Evolutionary conservation across 768 basidiomycete genomes (phyloP), one percentile per base, ranked within the genome.

Genomic region (Sporobolomyces phaffii): DNA sequence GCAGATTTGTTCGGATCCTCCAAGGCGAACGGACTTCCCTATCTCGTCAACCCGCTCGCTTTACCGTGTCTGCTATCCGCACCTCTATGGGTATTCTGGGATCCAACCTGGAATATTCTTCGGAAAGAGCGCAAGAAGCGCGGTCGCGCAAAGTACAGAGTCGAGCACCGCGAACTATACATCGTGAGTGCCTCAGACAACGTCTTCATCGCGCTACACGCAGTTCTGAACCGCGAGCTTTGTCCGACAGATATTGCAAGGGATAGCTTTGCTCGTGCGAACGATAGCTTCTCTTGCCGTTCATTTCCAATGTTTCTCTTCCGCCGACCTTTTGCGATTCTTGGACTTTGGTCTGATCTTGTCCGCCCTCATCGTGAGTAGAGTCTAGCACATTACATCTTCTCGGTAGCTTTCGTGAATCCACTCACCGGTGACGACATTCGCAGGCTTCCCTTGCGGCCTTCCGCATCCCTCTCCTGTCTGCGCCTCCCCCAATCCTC

Each of bases 71-170:
- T 63, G 0, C 18, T 36, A 1, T 3, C 64, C n/a, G 54, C 65
- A 17, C 34, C 63, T 17, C 18, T 67, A 17, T 71, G 65, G 65
- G 29, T 41, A 1, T 60, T 52, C 34, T 71, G 69, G 69, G 69
- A 71, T 24, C 62, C 69, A 18, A 71, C 65, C 0, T 71, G 69
- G 69, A 18, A 45, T 2, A 31, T 17, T 0, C 20, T 51, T 3
- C 57, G 62, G 15, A 40, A 6, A 0, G 65, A 71, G 18, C 34
- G 52, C 3, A 52, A 50, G 6, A 50, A 57, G 3, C 38, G 61
- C 5, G 59, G 65, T 0, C 17, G 36, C 20, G 18, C 24, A 2
- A 20, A 18, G 26, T 3, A 31, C 2, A 33, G 2, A 5, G 52
- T 63, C 1, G 13, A 5, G 0, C 33, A 49, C 1, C 45, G 62